Evolutionary conservation across 805 yeast genomes (phyloP).

Genomic region (Candida manassasensis): DNA sequence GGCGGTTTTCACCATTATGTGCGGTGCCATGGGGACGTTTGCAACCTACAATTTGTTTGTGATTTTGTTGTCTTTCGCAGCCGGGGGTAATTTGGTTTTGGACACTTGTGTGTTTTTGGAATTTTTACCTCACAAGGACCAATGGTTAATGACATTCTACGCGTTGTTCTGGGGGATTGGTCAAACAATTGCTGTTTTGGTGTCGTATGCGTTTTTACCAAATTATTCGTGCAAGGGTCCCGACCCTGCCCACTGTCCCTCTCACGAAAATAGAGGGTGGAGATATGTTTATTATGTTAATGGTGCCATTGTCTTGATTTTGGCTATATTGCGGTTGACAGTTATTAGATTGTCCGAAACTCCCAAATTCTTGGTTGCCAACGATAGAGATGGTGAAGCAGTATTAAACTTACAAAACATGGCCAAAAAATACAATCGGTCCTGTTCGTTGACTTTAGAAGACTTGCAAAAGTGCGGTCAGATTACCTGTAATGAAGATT

Average conservation of each 20-base stretch:
- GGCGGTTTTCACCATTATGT: constrained; percentile 19
- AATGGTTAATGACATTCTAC: constrained; percentile 24
- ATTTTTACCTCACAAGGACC: constrained; percentile 21
- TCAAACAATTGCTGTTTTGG: constrained; percentile 46
- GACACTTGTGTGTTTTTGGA: constrained; percentile 26
- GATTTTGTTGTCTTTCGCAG: constrained; percentile 17
- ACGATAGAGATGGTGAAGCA: constrained; percentile 50
- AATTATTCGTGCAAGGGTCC: constrained; percentile 36
- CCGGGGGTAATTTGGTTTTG: constrained; percentile 27
- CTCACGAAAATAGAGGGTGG: constrained; percentile 54
- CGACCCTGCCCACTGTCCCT: constrained; percentile 34
- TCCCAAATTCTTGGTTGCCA: constrained; percentile 50
- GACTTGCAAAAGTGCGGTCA: constrained; percentile 43
- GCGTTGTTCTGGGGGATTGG: constrained; percentile 63
- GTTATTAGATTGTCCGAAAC: constrained; percentile 42
- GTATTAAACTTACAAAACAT: constrained; percentile 35
- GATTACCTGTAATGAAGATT: constrained; percentile 14
- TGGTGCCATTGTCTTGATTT: constrained; percentile 41
- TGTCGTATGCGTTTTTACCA: constrained; percentile 54
- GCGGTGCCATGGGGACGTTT: constrained; percentile 23
- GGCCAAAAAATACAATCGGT: constrained; percentile 42
- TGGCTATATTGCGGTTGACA: constrained; percentile 32
- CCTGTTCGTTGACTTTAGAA: constrained; percentile 41
- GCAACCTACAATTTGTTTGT: constrained; percentile 22
- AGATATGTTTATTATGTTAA: constrained; percentile 49